Evolutionary conservation across 2,329 filamentous ascomycete species (phyloP), one percentile per base, ranked within the genome.

Genomic region (Aphanoascus verrucosus): DNA sequence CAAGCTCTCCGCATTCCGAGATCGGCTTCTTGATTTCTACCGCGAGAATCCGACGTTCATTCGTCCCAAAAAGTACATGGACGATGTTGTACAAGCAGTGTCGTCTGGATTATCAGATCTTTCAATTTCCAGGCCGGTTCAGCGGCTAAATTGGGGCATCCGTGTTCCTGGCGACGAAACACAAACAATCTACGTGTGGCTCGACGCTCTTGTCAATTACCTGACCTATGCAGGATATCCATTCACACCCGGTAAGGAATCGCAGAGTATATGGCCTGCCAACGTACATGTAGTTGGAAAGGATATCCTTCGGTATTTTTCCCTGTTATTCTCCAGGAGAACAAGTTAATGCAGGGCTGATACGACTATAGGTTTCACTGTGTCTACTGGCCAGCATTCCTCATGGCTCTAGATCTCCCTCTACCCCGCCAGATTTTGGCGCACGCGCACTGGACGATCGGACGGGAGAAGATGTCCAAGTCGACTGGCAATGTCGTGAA

Each of bases 101-200:
- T 74, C 80, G 54, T 77, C 83, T 51, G 84, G 88, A 5, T 77
- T 98, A 1, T 81, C 87, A 62, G 93, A 98, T 66, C 77, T 98
- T 12, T 96, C 89, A 2, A 81, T 96, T 49, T 97, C 91, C 1
- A 79, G 94, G 28, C 93, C 93, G 0, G 74, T 78, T 2, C 81
- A 84, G 52, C 80, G 93, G 46, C 70, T 97, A 40, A 79, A 74
- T 20, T 98, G 93, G 93, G 93, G 93, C 2, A 86, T 98, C 54
- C 82, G 77, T 5, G 93, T 96, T 23, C 93, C 93, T 0, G 84
- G 83, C 51, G 93, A 98, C 63, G 73, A 79, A 0, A 80, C 75
- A 15, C 93, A 97, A 69, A 97, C 90, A 2, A 91, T 98, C 55
- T 98, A 98, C 64, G 94, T 98, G 32, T 98, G 93, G 93, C 79